phyloP scores from a whole-genome alignment of 768 basidiomycete genomes.

The Podaxis carcinomalis region DNA sequence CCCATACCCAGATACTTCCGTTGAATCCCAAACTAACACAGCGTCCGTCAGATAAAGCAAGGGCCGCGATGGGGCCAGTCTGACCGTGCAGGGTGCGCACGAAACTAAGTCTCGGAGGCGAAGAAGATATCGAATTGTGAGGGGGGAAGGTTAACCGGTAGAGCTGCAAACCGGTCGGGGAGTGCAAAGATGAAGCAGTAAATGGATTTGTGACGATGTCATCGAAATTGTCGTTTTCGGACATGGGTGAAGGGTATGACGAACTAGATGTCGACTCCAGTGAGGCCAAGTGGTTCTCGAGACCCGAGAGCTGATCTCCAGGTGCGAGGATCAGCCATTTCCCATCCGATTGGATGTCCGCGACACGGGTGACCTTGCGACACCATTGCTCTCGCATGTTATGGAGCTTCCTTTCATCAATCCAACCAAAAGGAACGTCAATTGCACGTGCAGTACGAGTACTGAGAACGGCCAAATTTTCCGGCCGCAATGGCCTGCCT shows the following conservation, averaged over 20 bases:
- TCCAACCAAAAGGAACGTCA: constrained; percentile 69
- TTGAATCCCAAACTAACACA: constrained; percentile 72
- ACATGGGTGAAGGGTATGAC: constrained; percentile 21
- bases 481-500: constrained; percentile 18
- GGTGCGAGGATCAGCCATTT: constrained; percentile 82
- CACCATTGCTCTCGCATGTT: constrained; percentile 73
- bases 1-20: constrained; percentile 84
- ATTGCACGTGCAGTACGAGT: constrained; percentile 66
- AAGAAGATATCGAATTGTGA: constrained; percentile 38
- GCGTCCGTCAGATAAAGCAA: constrained; percentile 76
- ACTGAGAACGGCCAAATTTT: constrained; percentile 40
- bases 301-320: constrained; percentile 29
- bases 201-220: constrained; percentile 1
- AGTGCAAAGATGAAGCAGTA: constrained; percentile 22
- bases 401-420: constrained; percentile 60
- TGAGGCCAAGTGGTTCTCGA: constrained; percentile 14
- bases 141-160: constrained; percentile 66
- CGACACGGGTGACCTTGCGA: constrained; percentile 65
- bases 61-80: constrained; percentile 55
- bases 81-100: constrained; percentile 72
- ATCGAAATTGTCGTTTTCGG: constrained; percentile 1
- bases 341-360: constrained; percentile 79
- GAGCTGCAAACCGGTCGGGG: constrained; percentile 59
- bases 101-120: constrained; percentile 64
- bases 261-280: constrained; percentile 13